These are phyloP conservation scores for Gillenia trifoliata DNA, from an alignment of 306 rosid genomes.

Conservation along the genomic window DNA sequence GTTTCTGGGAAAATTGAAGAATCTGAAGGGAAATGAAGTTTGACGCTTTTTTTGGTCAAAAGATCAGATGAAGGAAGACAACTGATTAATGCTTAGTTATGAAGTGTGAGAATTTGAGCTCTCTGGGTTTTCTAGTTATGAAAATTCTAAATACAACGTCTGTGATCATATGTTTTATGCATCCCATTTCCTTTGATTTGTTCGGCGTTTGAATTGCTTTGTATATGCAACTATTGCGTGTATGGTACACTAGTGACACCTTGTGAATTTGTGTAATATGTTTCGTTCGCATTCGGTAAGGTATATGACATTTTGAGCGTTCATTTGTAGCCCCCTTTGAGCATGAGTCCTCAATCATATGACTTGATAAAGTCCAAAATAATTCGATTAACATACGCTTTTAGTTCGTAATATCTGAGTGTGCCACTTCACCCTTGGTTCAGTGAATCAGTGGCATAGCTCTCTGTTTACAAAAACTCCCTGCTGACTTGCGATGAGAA, in stretches of 20 bases:
- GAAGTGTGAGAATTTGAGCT: not conserved
- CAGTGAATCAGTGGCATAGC: not conserved
- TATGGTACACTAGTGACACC: not conserved
- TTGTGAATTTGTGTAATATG: not conserved
- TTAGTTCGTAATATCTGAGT: not conserved
- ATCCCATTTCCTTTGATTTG: not conserved
- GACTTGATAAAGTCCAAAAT: not conserved
- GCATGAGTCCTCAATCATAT: not conserved
- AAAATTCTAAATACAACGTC: not conserved
- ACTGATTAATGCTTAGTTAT: not conserved
- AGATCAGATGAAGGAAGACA: not conserved
- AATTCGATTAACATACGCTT: not conserved
- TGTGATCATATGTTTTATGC: conserved; percentile 5
- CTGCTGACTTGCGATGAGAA: not conserved
- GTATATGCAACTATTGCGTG: not conserved
- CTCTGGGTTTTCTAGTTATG: not conserved
- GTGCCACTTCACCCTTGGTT: not conserved
- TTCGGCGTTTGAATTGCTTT: not conserved
- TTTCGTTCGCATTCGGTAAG: not conserved
- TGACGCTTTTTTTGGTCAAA: not conserved
- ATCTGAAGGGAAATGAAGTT: not conserved
- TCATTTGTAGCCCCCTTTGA: not conserved
- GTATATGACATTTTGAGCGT: not conserved
- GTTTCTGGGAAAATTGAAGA: conserved; percentile 4
- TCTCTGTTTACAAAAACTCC: not conserved